Evolutionary conservation across 306 rosid species (phyloP), one percentile per base, ranked within the genome.

Genomic region (Myrica gale): DNA sequence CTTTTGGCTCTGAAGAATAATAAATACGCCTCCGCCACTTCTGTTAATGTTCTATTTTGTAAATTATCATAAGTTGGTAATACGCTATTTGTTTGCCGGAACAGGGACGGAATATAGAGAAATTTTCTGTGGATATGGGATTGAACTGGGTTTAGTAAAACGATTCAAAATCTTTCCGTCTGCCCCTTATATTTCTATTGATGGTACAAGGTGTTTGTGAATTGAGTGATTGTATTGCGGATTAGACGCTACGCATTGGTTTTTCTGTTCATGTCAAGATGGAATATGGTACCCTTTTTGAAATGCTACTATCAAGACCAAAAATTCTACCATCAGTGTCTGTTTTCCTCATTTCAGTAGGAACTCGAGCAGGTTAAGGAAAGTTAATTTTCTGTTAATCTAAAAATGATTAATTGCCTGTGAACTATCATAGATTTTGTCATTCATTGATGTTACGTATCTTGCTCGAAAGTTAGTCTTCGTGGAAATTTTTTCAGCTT

Each of bases 191-290:
- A 69, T 37, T 17, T 19, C 37, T 20, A 17, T 43, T 19, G 72
- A 5, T 67, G 62, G n/a, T 32, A 77, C n/a, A 77, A 37, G 45
- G 60, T 20, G 37, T 12, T 74, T 82, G 63, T 72, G 81, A 17
- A 19, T 47, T 71, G 60, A 62, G 46, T 53, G 61, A 55, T 69
- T 51, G 68, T 77, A 85, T 81, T 81, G 79, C 78, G 72, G 60
- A 80, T 75, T 68, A 75, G 21, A 26, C 62, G 39, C 73, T 74
- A 43, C 68, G 45, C 13, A 52, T 63, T 48, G 46, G 0, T 56
- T 78, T 55, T 78, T 61, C 32, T 10, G 68, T 69, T 43, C 37
- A 48, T 54, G 39, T 75, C 74, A 63, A 5, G 51, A 66, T 77
- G 61, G 74, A 56, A 77, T 54, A n/a, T 51, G 65, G 51, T 48